phyloP scores from a whole-genome alignment of 202 grass and related monocot species.

The Dendrocalamus latiflorus region DNA sequence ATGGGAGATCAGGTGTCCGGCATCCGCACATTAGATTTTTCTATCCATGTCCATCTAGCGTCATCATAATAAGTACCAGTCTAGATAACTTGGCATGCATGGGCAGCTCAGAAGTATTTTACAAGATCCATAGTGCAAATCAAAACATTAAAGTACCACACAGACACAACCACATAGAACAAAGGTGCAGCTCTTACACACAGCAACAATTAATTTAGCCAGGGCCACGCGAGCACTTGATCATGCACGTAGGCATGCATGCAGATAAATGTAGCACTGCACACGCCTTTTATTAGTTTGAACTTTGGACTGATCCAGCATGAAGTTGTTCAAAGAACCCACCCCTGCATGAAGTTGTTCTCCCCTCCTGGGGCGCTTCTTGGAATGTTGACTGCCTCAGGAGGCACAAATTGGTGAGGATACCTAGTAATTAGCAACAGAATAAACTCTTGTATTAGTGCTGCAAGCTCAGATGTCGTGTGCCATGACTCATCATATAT shows the following conservation, averaged over 20 bases:
- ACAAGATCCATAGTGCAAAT: slow-evolving; percentile 7
- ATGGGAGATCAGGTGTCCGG: background rate
- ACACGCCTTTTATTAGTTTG: slow-evolving; percentile 32
- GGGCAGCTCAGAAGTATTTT: background rate
- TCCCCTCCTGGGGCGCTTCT: slow-evolving; percentile 47
- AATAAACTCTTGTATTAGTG: background rate
- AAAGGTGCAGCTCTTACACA: slow-evolving; percentile 21
- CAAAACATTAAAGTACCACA: background rate
- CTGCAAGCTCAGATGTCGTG: background rate
- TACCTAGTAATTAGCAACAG: slow-evolving; percentile 49
- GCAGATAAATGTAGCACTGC: background rate
- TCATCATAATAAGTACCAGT: background rate
- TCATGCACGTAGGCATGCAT: background rate
- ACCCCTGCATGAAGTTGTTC: slow-evolving; percentile 86
- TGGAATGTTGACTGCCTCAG: slow-evolving; percentile 44
- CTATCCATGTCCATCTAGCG: background rate
- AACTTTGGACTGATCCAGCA: slow-evolving; percentile 42
- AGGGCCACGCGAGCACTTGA: background rate
- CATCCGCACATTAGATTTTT: background rate
- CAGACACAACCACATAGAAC: slow-evolving; percentile 9
- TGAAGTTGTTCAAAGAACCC: slow-evolving; percentile 91
- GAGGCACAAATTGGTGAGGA: slow-evolving; percentile 58
- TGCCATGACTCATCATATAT: background rate
- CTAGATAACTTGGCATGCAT: background rate
- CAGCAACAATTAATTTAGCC: slow-evolving; percentile 9